A percentile compares a stretch with the other conserved stretches of the same genome.
Conservation (phyloP, 306 rosid genomes). For the Vigna reflexopilosa region DNA sequence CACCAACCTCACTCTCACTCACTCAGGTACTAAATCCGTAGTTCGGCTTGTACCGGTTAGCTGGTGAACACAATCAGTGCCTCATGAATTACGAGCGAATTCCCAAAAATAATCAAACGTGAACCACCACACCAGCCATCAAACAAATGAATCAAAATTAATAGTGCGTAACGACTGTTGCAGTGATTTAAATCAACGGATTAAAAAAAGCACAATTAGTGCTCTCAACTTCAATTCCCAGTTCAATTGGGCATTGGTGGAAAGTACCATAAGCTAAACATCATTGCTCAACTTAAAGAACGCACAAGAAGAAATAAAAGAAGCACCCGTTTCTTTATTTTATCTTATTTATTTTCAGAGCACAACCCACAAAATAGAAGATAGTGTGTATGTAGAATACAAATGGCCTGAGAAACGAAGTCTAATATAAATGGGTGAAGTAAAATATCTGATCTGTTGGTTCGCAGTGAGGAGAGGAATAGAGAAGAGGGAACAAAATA, state of each 20-base stretch:
- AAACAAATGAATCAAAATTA: neutral
- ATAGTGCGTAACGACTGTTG: neutral
- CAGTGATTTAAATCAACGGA: neutral
- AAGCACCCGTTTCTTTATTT: neutral
- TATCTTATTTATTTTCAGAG: slow-evolving; percentile 54
- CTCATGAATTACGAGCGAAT: slow-evolving; percentile 9
- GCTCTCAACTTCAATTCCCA: neutral
- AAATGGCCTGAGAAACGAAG: slow-evolving; percentile 20
- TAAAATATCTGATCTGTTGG: slow-evolving; percentile 30
- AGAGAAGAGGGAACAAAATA: neutral
- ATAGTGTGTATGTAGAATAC: slow-evolving; percentile 22
- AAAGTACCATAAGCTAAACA: neutral
- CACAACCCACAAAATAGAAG: slow-evolving; percentile 39
- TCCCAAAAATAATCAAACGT: slow-evolving; percentile 10
- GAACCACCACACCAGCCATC: neutral
- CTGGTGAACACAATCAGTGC: neutral
- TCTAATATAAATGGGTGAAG: slow-evolving; percentile 31
- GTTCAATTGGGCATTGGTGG: neutral
- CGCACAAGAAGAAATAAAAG: slow-evolving; percentile 43
- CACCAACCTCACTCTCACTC: slow-evolving; percentile 9
- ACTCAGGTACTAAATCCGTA: neutral
- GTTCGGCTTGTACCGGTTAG: slow-evolving; percentile 15
- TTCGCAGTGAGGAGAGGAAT: slow-evolving; percentile 20
- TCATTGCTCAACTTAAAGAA: neutral
- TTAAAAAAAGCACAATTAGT: neutral